Conservation (phyloP, 1,284 basidiomycete genomes). For the Puccinia horiana region DNA sequence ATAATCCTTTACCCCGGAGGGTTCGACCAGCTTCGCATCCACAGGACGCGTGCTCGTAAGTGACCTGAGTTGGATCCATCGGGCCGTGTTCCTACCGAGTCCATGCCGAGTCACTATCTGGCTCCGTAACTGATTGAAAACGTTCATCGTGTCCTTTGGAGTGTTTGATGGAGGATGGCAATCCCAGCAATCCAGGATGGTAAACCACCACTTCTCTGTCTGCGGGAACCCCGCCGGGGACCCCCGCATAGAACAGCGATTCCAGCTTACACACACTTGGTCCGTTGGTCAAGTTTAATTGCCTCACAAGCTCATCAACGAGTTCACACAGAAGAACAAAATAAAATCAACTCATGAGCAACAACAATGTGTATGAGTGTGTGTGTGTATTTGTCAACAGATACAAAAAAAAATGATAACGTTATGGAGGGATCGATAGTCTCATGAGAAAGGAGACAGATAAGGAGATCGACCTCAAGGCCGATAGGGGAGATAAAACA, state of each 20-base stretch:
- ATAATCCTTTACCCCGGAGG: not conserved
- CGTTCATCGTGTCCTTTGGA: not conserved
- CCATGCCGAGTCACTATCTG: not conserved
- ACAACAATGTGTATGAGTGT: too few species aligned
- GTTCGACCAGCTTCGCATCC: not conserved
- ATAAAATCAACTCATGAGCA: too few species aligned
- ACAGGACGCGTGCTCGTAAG: not conserved
- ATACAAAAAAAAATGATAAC: not conserved
- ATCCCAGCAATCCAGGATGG: not conserved
- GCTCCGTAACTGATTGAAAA: not conserved
- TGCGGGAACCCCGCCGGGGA: not conserved
- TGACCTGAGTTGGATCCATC: not conserved
- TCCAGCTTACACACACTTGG: too few species aligned
- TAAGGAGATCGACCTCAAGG: conserved; percentile 1
- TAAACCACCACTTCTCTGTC: not conserved
- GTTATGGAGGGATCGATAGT: too few species aligned
- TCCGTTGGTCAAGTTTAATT: too few species aligned
- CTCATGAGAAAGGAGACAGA: not conserved
- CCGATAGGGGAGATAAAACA: conserved; percentile 29
- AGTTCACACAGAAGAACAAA: too few species aligned
- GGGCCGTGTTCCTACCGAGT: not conserved
- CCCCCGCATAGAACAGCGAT: not conserved
- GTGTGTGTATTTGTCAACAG: not conserved
- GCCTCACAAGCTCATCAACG: too few species aligned
- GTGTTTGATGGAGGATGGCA: not conserved